A percentile compares a stretch with the other conserved stretches of the same genome.
phyloP scores from a whole-genome alignment of 2,329 filamentous ascomycete species.

The Emydomyces testavorans region DNA sequence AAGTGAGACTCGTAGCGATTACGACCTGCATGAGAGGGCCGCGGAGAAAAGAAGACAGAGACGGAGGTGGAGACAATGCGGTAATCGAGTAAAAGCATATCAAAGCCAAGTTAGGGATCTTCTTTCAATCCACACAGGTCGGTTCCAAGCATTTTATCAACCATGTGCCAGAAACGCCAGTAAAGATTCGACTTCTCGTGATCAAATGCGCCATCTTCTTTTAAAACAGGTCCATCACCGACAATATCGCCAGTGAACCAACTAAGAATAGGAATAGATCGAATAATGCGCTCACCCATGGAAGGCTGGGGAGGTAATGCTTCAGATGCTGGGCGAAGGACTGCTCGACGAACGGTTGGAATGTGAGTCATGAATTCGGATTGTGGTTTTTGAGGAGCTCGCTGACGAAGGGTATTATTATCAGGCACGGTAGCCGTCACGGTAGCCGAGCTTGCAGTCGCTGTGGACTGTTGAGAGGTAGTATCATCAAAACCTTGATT shows the following conservation, averaged over 20 bases:
- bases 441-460: constrained; percentile 35
- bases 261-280: constrained; percentile 55
- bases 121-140: constrained; percentile 51
- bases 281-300: constrained; percentile 51
- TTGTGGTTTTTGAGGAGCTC: constrained; percentile 27
- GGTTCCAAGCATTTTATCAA: constrained; percentile 47
- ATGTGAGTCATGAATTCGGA: constrained; percentile 47
- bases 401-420: constrained; percentile 23
- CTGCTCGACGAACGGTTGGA: constrained; percentile 53
- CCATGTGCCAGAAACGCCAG: constrained; percentile 48
- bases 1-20: too few relatives aligned
- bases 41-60: not conserved
- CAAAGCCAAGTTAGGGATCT: constrained; percentile 28
- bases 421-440: constrained; percentile 22
- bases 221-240: constrained; percentile 36
- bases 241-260: constrained; percentile 54
- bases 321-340: constrained; percentile 56
- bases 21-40: too few relatives aligned
- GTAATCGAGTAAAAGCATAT: not conserved
- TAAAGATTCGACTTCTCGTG: constrained; percentile 52
- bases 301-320: constrained; percentile 60
- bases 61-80: not conserved
- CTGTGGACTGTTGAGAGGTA: constrained; percentile 27
- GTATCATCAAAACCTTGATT: constrained; percentile 20
- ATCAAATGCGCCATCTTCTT: constrained; percentile 50